Conservation (phyloP, 2,329 filamentous ascomycete genomes). For the Trichoderma oligosporum region DNA sequence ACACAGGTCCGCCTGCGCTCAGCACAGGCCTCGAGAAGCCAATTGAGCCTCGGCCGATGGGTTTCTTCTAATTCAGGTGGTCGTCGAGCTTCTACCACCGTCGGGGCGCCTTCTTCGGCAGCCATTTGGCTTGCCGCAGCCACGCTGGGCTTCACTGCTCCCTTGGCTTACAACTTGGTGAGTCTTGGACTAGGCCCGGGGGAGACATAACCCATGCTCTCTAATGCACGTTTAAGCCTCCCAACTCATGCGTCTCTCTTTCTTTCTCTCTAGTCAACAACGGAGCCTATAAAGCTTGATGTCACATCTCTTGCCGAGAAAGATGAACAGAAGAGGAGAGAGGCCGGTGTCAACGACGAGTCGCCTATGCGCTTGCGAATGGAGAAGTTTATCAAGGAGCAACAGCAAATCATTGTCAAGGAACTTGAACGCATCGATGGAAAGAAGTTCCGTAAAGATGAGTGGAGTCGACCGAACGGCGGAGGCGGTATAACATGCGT, state of each 20-base stretch:
- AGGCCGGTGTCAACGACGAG: conserved; percentile 60
- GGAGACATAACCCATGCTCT: neutral
- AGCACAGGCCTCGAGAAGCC: conserved; percentile 24
- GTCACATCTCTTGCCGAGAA: conserved; percentile 74
- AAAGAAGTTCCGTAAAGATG: conserved; percentile 74
- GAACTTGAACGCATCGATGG: conserved; percentile 83
- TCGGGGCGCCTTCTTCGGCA: conserved; percentile 23
- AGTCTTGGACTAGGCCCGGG: conserved; percentile 21
- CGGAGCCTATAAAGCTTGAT: conserved; percentile 51
- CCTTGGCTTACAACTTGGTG: conserved; percentile 59
- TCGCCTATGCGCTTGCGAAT: conserved; percentile 97
- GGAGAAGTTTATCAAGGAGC: conserved; percentile 92
- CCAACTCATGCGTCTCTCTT: neutral
- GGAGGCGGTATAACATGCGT: conserved; percentile 94
- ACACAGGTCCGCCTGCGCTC: conserved; percentile 29
- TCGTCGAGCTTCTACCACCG: conserved; percentile 22
- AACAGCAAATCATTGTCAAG: conserved; percentile 82
- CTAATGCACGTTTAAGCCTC: neutral
- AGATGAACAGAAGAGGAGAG: conserved; percentile 75
- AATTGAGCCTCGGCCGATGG: conserved; percentile 29
- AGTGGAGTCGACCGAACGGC: conserved; percentile 82
- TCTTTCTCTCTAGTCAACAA: conserved; percentile 36
- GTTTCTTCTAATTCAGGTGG: conserved; percentile 27
- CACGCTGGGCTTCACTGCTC: conserved; percentile 49
- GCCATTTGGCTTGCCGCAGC: conserved; percentile 35